Conservation (phyloP, 1,284 basidiomycete genomes). For the Termitomyces sp. region DNA sequence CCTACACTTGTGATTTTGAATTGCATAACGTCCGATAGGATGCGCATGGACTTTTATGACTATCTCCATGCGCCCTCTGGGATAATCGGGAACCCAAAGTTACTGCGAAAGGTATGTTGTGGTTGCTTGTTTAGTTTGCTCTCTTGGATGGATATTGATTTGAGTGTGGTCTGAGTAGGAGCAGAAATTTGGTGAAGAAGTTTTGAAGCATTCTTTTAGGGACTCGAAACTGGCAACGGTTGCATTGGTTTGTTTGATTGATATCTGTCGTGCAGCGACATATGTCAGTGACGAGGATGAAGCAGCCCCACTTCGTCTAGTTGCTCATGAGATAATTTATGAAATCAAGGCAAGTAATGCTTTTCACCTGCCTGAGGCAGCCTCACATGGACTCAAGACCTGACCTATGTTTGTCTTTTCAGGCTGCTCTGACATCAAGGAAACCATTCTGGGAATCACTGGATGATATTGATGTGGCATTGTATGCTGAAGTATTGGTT, state of each 20-base stretch:
- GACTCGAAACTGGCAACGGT: conserved; percentile 57
- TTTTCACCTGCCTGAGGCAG: no score
- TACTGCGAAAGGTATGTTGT: conserved; percentile 34
- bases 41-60: conserved; percentile 49
- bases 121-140: not conserved
- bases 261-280: conserved; percentile 77
- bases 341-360: conserved; percentile 64
- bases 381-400: not conserved
- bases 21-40: conserved; percentile 73
- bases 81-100: conserved; percentile 18
- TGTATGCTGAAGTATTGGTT: conserved; percentile 72
- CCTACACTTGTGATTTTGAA: conserved; percentile 77
- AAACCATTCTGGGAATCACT: conserved; percentile 66
- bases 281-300: conserved; percentile 63
- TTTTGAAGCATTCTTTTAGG: conserved; percentile 47
- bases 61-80: conserved; percentile 18
- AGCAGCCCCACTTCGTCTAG: conserved; percentile 51
- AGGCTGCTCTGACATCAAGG: conserved; percentile 47
- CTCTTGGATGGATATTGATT: not conserved
- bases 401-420: conserved; percentile 4
- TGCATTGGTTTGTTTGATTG: conserved; percentile 71
- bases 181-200: conserved; percentile 51
- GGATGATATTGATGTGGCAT: conserved; percentile 72
- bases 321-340: conserved; percentile 71
- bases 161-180: conserved; percentile 30